Base-by-base conservation (phyloP, 2,329 filamentous ascomycete genomes). In the Rhinocladiella similis region DNA sequence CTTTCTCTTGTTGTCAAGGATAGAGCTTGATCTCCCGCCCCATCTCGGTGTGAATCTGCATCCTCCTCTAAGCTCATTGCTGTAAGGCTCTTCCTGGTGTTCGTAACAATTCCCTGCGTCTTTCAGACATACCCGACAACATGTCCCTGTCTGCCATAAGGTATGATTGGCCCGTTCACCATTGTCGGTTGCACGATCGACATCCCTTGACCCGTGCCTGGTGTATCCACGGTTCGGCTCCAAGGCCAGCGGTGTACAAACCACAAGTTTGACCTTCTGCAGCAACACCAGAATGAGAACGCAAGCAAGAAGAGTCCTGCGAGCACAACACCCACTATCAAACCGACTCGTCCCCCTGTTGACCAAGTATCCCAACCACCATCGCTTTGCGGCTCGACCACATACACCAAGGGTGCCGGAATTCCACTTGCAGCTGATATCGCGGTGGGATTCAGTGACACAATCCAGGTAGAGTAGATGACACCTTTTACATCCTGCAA, bases 341-440 rank as follows among this genome's bases (percentile, higher is more conserved):
- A 54, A 9, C 68, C 68, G 12, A 61, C 67, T 59, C 66, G 66
- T 47, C 63, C 59, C 13, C 59, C 62, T 9, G 53, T 53, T 18
- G 63, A 63, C 68, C 68, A 70, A 16, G 56, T 63, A 53, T 66
- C 29, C 67, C 67, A 68, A 16, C 61, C 60, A 14, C 52, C 52
- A n/a, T 47, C 16, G 9, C 29, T 22, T 13, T 19, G 38, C 19
- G 56, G 46, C 4, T 59, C 43, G 4, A 59, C 54, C 33, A 59
- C 59, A 35, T 56, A 55, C 13, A 62, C 55, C 14, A 60, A 27
- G n/a, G 25, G 46, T 2, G 39, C 36, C 12, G 27, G 14, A 18
- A 16, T 45, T 45, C 27, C 43, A 10, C 25, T 27, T 2, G 46
- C 36, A 46, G 38, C 47, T 29, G 41, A n/a, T 14, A 9, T 45